A percentile compares a stretch with the other conserved stretches of the same genome.
phyloP scores from a whole-genome alignment of 2,329 filamentous ascomycete species.

The Cladosporium sp. region DNA sequence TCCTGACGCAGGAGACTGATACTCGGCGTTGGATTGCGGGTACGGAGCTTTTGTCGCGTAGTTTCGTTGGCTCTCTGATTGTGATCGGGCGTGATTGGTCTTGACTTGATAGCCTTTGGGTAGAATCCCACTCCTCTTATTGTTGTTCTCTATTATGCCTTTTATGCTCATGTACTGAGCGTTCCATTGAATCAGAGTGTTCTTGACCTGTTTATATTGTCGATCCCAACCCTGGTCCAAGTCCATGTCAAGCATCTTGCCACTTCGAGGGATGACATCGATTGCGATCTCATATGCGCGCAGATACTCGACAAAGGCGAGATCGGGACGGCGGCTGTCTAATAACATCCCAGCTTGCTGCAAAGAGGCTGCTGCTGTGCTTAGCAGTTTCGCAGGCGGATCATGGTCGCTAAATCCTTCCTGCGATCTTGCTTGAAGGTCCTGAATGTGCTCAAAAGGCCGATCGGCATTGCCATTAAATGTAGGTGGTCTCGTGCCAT shows the following conservation, averaged over 20 bases:
- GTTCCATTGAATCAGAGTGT: conserved; percentile 26
- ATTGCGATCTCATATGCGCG: conserved; percentile 74
- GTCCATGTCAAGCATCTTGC: conserved; percentile 10
- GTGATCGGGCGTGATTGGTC: conserved; percentile 14
- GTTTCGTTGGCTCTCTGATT: conserved; percentile 17
- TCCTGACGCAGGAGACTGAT: conserved; percentile 1
- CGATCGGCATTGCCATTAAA: conserved; percentile 17
- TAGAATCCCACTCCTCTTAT: conserved; percentile 49
- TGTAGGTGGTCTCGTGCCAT: conserved; percentile 8
- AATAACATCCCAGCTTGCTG: conserved; percentile 54
- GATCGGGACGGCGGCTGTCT: conserved; percentile 58
- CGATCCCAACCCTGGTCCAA: conserved; percentile 10
- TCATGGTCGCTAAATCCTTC: conserved; percentile 27
- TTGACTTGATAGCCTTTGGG: conserved; percentile 15
- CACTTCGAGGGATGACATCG: conserved; percentile 68
- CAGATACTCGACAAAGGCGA: conserved; percentile 80
- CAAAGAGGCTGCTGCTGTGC: conserved; percentile 38
- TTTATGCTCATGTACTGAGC: conserved; percentile 46
- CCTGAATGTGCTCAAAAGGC: conserved; percentile 37
- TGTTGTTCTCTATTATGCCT: conserved; percentile 49
- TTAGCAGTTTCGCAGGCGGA: conserved; percentile 34
- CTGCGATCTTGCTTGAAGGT: conserved; percentile 39
- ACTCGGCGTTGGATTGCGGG: conserved; percentile 5
- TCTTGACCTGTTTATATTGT: conserved; percentile 39
- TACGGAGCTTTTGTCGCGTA: conserved; percentile 13